Evolutionary conservation across 1,284 basidiomycete genomes (phyloP), one percentile per base, ranked within the genome.

Genomic region (Phellinidium pouzarii): DNA sequence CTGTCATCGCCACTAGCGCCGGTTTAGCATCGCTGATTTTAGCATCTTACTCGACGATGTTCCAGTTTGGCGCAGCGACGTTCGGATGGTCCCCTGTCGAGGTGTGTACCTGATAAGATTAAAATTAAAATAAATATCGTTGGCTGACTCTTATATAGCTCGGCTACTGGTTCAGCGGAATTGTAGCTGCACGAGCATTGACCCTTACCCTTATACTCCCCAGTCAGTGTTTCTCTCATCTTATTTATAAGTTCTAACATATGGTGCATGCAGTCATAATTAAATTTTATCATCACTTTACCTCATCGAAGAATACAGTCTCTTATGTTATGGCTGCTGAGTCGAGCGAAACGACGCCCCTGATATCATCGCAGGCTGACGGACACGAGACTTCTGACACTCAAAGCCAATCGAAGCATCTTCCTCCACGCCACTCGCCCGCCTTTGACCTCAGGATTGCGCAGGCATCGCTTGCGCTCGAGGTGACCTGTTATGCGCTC

Each of bases 81-180:
- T 93, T 85, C 62, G 74, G 76, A 0, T 94, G 90, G 91, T 75
- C 70, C 17, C 74, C 86, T 4, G 79, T 87, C 64, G 73, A 74
- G 61, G 87, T 88, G n/a, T 23, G 53, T 25, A 12, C 3, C n/a
- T n/a, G n/a, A n/a, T n/a, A n/a, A n/a, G 8, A 59, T 12, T 27
- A 11, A 22, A 25, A 17, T 20, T 20, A 34, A 14, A 1, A 48
- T 2, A 26, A n/a, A 27, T 11, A n/a, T 42, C 27, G 9, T 17
- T 47, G 27, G 27, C 12, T 37, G 17, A 42, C 31, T 14, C 58
- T 19, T 17, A 40, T 17, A 7, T 17, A 92, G 85, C 66, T 88
- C 14, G 90, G 89, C 5, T 91, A 91, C 58, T 91, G 78, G 71
- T 67, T 92, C 49, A 87, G 80, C 49, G 58, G 79, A 4, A 63